Evolutionary conservation across 768 basidiomycete genomes (phyloP), one percentile per base, ranked within the genome.

Genomic region (Agaricus subrufescens): DNA sequence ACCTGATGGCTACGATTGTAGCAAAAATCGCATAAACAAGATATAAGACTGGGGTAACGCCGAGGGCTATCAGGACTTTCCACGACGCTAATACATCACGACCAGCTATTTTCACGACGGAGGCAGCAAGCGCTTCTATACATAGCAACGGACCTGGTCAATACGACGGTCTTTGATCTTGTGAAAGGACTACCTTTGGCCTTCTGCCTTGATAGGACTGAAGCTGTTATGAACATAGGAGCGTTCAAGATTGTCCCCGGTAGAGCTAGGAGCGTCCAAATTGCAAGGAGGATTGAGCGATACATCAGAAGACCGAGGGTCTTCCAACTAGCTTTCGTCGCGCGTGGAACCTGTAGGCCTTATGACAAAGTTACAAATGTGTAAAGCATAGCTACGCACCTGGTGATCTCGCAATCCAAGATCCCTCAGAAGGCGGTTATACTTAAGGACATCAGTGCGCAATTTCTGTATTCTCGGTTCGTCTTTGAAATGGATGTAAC

Each of bases 31-130:
- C 91, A 70, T 97, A 98, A 62, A 90, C 71, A 3, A 81, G 68
- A 73, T 96, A 98, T 38, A 98, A 72, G 5, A 95, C 74, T 9
- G 96, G 96, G 4, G 93, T 88, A 40, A 91, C 76, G n/a, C 87
- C 96, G 54, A 98, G 75, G 3, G 93, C 94, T 54, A 98, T 93
- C 30, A 98, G 80, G 34, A 98, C 85, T 69, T 98, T 98, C 96
- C 96, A 98, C 4, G 94, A 94, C 0, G 93, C 94, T 15, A 98
- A 76, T n/a, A 98, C 96, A 63, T 98, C 96, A 40, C 91, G 82
- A n/a, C 87, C 96, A 19, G 91, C 91, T 50, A 98, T 85, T 73
- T 98, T 98, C 67, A 98, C 96, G 3, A 83, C 84, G 7, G 95
- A 98, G 2, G 89, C 94, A 30, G 96, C 96, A 57, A 98, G 86